Evolutionary conservation across 78 protist species (phyloP).

Genomic region (Dictyostelium firmibasis): DNA sequence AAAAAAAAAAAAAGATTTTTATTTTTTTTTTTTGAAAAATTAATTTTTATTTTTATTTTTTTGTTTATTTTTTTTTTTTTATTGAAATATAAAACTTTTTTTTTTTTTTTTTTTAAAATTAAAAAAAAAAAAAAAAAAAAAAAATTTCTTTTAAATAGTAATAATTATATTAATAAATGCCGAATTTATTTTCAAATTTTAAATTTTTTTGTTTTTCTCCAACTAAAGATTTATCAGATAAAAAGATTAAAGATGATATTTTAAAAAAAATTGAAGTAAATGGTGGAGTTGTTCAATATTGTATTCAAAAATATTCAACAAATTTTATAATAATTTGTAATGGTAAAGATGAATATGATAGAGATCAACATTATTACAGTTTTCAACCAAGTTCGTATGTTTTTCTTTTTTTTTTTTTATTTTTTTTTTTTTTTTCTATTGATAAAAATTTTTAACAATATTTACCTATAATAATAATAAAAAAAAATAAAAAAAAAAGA

Average conservation of each 20-base stretch:
- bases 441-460: neutral
- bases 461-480: too few species aligned
- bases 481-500: neutral
- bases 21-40: neutral
- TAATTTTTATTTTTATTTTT: neutral
- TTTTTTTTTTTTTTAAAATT: neutral
- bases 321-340: neutral
- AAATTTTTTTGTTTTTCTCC: neutral
- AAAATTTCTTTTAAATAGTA: neutral
- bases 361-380: neutral
- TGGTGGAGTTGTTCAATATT: slow-evolving; percentile 2
- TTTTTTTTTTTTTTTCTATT: neutral
- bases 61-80: neutral
- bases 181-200: neutral
- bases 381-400: neutral
- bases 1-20: neutral
- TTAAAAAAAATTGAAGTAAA: neutral
- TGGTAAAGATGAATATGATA: neutral
- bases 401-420: neutral
- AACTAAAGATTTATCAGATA: neutral
- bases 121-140: neutral
- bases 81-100: too few species aligned
- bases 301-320: slow-evolving; percentile 5
- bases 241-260: neutral
- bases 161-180: neutral